Evolutionary conservation across 495 filamentous ascomycete genomes (phyloP).

Genomic region (Glonium stellatum): DNA sequence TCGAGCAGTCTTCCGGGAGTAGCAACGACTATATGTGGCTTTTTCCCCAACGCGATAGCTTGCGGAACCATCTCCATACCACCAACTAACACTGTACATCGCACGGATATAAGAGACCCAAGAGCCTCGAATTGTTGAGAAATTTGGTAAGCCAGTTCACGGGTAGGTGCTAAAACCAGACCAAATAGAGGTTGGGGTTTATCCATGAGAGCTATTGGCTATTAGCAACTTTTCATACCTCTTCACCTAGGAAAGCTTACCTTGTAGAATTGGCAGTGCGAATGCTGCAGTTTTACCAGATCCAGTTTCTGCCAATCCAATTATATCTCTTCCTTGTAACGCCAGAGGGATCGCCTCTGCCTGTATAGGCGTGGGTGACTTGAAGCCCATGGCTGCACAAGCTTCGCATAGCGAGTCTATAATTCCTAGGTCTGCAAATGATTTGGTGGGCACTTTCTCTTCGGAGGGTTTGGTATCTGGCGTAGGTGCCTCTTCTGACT

Average conservation of each 20-base stretch:
- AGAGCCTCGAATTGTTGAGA: constrained; percentile 75
- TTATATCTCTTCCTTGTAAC: constrained; percentile 74
- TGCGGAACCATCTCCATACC: constrained; percentile 95
- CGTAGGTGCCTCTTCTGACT: constrained; percentile 8
- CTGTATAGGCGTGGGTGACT: constrained; percentile 52
- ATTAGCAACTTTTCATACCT: no score
- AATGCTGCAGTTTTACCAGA: constrained; percentile 93
- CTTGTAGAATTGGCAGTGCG: constrained; percentile 62
- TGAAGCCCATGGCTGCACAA: constrained; percentile 73
- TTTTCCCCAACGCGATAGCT: constrained; percentile 79
- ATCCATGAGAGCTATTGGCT: constrained; percentile 57
- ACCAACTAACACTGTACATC: constrained; percentile 73
- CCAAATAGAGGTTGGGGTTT: constrained; percentile 70
- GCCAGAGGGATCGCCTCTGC: constrained; percentile 57
- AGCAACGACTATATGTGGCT: constrained; percentile 81
- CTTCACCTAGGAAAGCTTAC: no score
- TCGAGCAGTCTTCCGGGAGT: constrained; percentile 88
- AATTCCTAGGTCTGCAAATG: constrained; percentile 81
- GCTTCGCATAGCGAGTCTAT: constrained; percentile 84
- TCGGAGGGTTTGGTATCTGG: constrained; percentile 2
- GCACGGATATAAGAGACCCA: constrained; percentile 72
- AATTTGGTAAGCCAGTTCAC: constrained; percentile 89
- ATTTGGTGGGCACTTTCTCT: constrained; percentile 36
- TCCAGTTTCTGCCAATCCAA: constrained; percentile 90
- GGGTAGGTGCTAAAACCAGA: constrained; percentile 81